phyloP scores from a whole-genome alignment of 225 moss, liverwort and hornwort species.

The Anthoceros angustus region DNA sequence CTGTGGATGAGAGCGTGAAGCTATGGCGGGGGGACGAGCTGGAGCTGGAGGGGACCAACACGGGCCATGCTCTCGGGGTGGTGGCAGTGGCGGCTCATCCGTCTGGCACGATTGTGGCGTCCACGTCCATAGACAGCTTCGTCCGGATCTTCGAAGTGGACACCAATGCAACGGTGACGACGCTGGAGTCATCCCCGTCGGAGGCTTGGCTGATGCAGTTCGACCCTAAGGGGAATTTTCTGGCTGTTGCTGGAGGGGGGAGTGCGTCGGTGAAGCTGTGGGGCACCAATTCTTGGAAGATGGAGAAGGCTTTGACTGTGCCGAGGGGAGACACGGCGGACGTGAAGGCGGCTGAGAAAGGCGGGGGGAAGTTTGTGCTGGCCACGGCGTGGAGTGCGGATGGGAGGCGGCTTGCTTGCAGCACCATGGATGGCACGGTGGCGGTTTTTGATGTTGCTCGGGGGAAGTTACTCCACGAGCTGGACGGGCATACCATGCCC shows the following conservation, averaged over 20 bases:
- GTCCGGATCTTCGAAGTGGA: conserved; percentile 83
- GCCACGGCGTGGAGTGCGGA: conserved; percentile 93
- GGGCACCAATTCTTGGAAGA: conserved; percentile 65
- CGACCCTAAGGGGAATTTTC: conserved; percentile 76
- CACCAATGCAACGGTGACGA: conserved; percentile 64
- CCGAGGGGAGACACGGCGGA: conserved; percentile 40
- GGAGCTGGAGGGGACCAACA: conserved; percentile 68
- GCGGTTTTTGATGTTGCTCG: conserved; percentile 60
- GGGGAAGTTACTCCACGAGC: conserved; percentile 54
- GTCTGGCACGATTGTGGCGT: conserved; percentile 62
- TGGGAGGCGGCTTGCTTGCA: conserved; percentile 79
- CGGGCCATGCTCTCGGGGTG: conserved; percentile 84
- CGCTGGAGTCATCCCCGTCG: conserved; percentile 78
- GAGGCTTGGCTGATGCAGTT: conserved; percentile 97
- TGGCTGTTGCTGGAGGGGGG: conserved; percentile 94
- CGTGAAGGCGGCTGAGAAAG: conserved; percentile 46
- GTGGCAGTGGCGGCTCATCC: conserved; percentile 89
- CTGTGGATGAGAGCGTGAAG: conserved; percentile 88
- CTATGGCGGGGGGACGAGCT: conserved; percentile 93
- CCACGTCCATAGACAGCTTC: conserved; percentile 90
- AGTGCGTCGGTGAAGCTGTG: conserved; percentile 80
- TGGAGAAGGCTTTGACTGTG: conserved; percentile 48
- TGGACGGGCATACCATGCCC: conserved; percentile 92
- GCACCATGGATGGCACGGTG: conserved; percentile 83
- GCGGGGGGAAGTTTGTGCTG: conserved; percentile 63